Evolutionary conservation across 257 asterid genomes (phyloP).

Genomic region (Anisodus acutangulus): DNA sequence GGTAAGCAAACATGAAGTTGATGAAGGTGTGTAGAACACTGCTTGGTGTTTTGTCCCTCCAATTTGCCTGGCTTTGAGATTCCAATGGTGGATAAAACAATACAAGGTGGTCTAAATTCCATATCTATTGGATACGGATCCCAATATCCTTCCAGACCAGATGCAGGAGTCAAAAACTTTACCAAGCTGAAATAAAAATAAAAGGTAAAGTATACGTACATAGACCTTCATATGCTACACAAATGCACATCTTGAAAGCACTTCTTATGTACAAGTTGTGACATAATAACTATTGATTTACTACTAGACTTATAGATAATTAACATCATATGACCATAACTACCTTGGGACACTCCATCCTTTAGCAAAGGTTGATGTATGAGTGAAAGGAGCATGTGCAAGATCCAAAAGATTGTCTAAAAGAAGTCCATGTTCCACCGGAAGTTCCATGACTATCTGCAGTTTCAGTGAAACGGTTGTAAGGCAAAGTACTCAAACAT

Average conservation of each 20-base stretch:
- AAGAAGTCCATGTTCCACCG: conserved; percentile 89
- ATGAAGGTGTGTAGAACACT: conserved; percentile 91
- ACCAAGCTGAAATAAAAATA: conserved; percentile 66
- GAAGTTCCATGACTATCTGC: conserved; percentile 96
- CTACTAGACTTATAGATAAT: neutral
- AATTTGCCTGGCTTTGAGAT: conserved; percentile 90
- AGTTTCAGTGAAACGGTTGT: conserved; percentile 23
- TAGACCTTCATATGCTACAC: conserved; percentile 9
- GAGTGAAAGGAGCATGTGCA: conserved; percentile 98
- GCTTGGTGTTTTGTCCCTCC: conserved; percentile 76
- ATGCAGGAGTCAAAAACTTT: conserved; percentile 78
- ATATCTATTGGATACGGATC: conserved; percentile 96
- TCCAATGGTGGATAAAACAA: conserved; percentile 90
- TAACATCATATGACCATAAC: neutral
- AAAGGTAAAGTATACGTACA: neutral
- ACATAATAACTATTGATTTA: neutral
- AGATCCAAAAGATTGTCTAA: conserved; percentile 96
- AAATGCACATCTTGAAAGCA: neutral
- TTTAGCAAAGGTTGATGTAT: conserved; percentile 94
- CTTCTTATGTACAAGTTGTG: neutral
- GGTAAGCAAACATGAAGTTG: conserved; percentile 96
- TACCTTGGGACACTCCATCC: conserved; percentile 98
- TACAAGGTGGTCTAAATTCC: conserved; percentile 94
- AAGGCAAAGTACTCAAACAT: conserved; percentile 39
- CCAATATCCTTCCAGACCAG: conserved; percentile 93